These are phyloP conservation scores for Dryas integrifolia DNA, from an alignment of 331 rosid genomes.

Conservation along the genomic window DNA sequence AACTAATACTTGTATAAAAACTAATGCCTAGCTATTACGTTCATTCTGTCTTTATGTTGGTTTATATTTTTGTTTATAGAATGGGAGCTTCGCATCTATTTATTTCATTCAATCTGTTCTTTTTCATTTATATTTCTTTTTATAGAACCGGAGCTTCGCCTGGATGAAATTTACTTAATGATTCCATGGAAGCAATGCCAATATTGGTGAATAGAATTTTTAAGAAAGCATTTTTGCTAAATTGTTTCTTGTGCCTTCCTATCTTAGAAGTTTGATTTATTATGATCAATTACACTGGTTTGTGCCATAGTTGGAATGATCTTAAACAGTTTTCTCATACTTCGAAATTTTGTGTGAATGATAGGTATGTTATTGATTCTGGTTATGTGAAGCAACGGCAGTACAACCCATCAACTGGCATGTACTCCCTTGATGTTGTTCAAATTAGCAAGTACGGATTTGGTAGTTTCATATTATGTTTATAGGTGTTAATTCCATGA, in stretches of 20 bases:
- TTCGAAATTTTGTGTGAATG: slow-evolving; percentile 29
- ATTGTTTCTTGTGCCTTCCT: background rate
- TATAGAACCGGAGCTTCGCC: background rate
- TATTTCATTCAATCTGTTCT: background rate
- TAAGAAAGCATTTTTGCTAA: background rate
- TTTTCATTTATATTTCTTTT: background rate
- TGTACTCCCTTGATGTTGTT: slow-evolving; percentile 94
- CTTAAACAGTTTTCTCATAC: slow-evolving; percentile 1
- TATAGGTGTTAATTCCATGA: background rate
- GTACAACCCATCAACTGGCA: slow-evolving; percentile 92
- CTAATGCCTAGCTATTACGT: slow-evolving; percentile 17
- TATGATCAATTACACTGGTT: background rate
- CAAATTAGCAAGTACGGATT: slow-evolving; percentile 91
- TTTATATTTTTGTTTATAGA: background rate
- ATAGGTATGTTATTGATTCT: slow-evolving; percentile 89
- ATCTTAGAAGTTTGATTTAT: background rate
- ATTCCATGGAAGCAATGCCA: background rate
- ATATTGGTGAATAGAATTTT: background rate
- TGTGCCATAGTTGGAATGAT: background rate
- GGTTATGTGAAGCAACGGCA: slow-evolving; percentile 97
- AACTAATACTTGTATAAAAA: slow-evolving; percentile 24
- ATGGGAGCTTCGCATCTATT: background rate
- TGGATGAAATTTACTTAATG: background rate
- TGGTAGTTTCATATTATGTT: slow-evolving; percentile 12
- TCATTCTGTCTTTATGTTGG: background rate